Conservation (phyloP, 2,329 filamentous ascomycete genomes). For the Diaporthe amygdali region DNA sequence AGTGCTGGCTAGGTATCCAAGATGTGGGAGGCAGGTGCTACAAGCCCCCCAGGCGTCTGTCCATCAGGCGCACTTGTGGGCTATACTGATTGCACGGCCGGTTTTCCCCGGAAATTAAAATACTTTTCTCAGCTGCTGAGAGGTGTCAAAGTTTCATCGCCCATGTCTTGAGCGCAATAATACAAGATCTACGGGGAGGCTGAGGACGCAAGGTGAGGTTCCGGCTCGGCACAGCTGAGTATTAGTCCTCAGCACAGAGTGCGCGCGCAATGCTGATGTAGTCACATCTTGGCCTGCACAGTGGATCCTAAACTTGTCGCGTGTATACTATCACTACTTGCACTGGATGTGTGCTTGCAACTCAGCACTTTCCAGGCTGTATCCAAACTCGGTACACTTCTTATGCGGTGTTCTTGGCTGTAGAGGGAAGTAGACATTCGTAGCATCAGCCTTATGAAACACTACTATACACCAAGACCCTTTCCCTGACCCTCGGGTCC, state of each 20-base stretch:
- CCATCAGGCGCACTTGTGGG: no score
- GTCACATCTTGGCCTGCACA: neutral
- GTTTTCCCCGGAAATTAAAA: neutral
- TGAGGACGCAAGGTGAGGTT: neutral
- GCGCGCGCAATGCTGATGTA: neutral
- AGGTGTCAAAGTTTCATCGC: constrained; percentile 3
- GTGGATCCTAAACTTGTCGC: neutral
- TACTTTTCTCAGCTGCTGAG: neutral
- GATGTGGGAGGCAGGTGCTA: neutral
- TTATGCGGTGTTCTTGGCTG: neutral
- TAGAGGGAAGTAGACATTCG: neutral
- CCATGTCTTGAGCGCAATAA: neutral
- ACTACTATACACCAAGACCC: neutral
- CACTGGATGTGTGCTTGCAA: neutral
- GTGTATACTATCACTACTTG: neutral
- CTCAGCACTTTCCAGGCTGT: neutral
- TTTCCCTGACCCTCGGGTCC: neutral
- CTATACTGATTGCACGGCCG: neutral
- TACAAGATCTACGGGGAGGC: neutral
- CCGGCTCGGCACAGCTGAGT: neutral
- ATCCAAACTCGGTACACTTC: neutral
- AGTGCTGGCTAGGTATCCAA: no score
- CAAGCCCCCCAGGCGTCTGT: neutral
- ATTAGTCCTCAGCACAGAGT: neutral
- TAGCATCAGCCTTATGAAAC: neutral